Evolutionary conservation across 1,139 yeast species (phyloP).

Genomic region (Yamadazyma siamensis): DNA sequence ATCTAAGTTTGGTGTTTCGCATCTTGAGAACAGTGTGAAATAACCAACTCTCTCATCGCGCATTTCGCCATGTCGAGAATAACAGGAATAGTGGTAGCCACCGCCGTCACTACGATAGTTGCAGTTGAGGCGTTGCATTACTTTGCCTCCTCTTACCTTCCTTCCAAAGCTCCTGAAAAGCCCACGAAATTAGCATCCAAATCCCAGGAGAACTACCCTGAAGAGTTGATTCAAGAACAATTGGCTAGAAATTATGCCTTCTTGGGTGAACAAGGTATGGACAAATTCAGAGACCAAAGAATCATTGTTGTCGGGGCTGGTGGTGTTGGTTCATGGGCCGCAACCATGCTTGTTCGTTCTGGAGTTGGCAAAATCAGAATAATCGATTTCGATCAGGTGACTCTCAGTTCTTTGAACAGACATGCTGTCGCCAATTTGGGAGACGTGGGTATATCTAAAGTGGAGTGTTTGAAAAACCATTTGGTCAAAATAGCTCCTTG

Average conservation of each 20-base stretch:
- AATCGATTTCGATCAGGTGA: slow-evolving; percentile 94
- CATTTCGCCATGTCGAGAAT: too few species aligned
- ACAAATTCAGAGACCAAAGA: slow-evolving; percentile 66
- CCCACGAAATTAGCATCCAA: slow-evolving; percentile 5
- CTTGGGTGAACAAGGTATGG: slow-evolving; percentile 79
- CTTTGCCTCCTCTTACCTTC: slow-evolving; percentile 15
- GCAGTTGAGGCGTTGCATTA: slow-evolving; percentile 40
- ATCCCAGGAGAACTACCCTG: slow-evolving; percentile 42
- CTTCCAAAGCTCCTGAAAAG: slow-evolving; percentile 4
- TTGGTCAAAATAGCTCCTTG: slow-evolving; percentile 80
- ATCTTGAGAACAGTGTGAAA: too few species aligned
- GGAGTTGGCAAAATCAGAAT: slow-evolving; percentile 78
- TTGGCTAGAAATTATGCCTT: slow-evolving; percentile 92
- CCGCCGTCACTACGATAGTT: slow-evolving; percentile 39
- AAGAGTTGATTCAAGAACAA: slow-evolving; percentile 82
- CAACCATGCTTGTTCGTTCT: slow-evolving; percentile 86
- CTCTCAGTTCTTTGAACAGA: slow-evolving; percentile 84
- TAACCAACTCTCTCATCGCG: too few species aligned
- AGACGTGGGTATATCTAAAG: slow-evolving; percentile 92
- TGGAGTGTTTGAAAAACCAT: slow-evolving; percentile 67
- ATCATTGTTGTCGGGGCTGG: slow-evolving; percentile 96
- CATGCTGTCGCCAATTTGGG: slow-evolving; percentile 87
- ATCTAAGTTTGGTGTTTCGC: too few species aligned
- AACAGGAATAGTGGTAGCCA: slow-evolving; percentile 30
- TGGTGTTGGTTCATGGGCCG: slow-evolving; percentile 97